Conservation (phyloP, 2,329 filamentous ascomycete genomes). For the Erysiphe pulchra region DNA sequence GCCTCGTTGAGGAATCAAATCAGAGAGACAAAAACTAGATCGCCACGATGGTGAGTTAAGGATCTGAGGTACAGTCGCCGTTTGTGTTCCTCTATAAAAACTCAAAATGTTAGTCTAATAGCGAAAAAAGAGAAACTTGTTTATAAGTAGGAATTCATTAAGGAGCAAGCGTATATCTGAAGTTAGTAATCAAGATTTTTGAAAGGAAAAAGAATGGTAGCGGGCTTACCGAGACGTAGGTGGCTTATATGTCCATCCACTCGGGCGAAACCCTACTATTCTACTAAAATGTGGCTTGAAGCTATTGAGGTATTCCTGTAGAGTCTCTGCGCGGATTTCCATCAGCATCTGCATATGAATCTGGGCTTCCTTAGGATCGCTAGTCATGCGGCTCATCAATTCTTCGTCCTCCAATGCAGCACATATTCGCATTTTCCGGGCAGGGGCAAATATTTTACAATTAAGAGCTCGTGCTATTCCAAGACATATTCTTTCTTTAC, state of each 20-base stretch:
- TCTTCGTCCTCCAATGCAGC: constrained; percentile 67
- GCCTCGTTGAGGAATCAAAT: constrained; percentile 61
- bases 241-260: constrained; percentile 80
- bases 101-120: not conserved
- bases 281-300: constrained; percentile 64
- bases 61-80: constrained; percentile 36
- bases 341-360: constrained; percentile 95
- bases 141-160: no score
- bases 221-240: constrained; percentile 26
- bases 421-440: constrained; percentile 64
- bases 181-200: not conserved
- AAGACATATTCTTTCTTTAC: constrained; percentile 86
- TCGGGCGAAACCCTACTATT: constrained; percentile 75
- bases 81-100: constrained; percentile 22
- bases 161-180: no score
- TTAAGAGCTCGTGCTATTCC: constrained; percentile 69
- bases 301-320: constrained; percentile 64
- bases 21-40: constrained; percentile 40
- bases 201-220: not conserved
- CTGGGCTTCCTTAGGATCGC: constrained; percentile 59
- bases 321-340: constrained; percentile 75
- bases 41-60: constrained; percentile 42
- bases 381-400: constrained; percentile 50
- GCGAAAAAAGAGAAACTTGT: no score
- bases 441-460: constrained; percentile 71